A percentile compares a stretch with the other conserved stretches of the same genome.
Evolutionary conservation across 345 rosid species (phyloP).

Genomic region (Melastoma malabathricum): DNA sequence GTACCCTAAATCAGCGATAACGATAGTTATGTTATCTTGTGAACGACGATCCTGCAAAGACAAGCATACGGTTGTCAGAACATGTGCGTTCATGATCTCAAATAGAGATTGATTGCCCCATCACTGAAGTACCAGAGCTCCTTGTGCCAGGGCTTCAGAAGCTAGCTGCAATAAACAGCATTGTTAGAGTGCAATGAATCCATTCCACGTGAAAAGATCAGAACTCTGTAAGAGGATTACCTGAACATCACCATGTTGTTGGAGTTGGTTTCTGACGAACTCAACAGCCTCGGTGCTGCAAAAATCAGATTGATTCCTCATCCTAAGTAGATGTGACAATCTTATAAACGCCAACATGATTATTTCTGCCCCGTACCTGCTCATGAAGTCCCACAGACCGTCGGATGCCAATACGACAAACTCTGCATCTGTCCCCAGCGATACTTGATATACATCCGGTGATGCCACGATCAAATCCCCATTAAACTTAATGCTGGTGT

Average conservation of each 20-base stretch:
- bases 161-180: conserved; percentile 32
- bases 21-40: conserved; percentile 66
- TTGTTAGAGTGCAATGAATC: too few species aligned
- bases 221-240: conserved; percentile 14
- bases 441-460: conserved; percentile 58
- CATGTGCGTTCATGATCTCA: background rate
- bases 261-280: conserved; percentile 72
- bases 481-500: conserved; percentile 44
- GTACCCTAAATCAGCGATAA: conserved; percentile 83
- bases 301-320: conserved; percentile 6
- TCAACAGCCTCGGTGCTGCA: conserved; percentile 63
- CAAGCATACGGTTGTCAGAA: conserved; percentile 7
- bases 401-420: conserved; percentile 79
- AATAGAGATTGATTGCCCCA: background rate
- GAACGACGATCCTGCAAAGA: conserved; percentile 57
- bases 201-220: background rate
- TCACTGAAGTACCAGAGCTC: conserved; percentile 47
- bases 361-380: conserved; percentile 25
- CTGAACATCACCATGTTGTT: conserved; percentile 88
- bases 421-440: conserved; percentile 67
- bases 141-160: conserved; percentile 69
- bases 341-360: background rate
- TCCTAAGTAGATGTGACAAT: background rate
- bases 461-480: conserved; percentile 68
- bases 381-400: conserved; percentile 94